Evolutionary conservation across 2,329 filamentous ascomycete genomes (phyloP), one percentile per base, ranked within the genome.

Genomic region (Fusarium heterosporum): DNA sequence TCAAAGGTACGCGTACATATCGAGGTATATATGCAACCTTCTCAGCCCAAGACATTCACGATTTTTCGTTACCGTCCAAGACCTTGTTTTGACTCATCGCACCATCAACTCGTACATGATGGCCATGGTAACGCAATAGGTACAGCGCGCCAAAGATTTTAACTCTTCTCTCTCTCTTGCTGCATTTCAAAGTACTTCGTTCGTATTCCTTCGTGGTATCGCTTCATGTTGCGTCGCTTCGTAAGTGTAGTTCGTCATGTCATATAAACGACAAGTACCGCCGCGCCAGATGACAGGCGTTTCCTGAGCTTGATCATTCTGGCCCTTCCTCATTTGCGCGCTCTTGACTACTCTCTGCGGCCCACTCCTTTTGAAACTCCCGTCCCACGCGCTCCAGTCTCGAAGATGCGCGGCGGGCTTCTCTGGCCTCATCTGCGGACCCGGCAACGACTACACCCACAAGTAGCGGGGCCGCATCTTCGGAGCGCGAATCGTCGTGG

Each of bases 341-440:
- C 17, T 75, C 74, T 39, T 72, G 60, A 41, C 60, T 63, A 14
- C 36, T 72, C 49, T 78, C 74, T 22, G 72, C 69, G 2, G 75
- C 73, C 84, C 85, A 88, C 61, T 84, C 82, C 26, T 77, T 76
- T 72, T 89, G 87, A 46, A 89, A 83, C 45, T 83, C 81, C 58
- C 81, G 77, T 2, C 84, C 87, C 4, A 88, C 78, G 51, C 80
- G 80, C 76, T 89, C 86, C 12, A 89, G 73, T 55, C 81, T 78
- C 0, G 80, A 81, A 1, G 84, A 83, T 1, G 85, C 85, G 43
- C 83, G 80, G 11, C 84, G 79, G 3, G 85, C 87, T 57, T 87
- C 85, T 28, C 75, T 74, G 11, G 80, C 78, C 9, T 84, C 80
- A 38, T 84, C 81, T 1, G 81, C 76, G 4, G 78, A 78, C 7